phyloP scores from a whole-genome alignment of 78 protist species.

The Creolimax fragrantissima region DNA sequence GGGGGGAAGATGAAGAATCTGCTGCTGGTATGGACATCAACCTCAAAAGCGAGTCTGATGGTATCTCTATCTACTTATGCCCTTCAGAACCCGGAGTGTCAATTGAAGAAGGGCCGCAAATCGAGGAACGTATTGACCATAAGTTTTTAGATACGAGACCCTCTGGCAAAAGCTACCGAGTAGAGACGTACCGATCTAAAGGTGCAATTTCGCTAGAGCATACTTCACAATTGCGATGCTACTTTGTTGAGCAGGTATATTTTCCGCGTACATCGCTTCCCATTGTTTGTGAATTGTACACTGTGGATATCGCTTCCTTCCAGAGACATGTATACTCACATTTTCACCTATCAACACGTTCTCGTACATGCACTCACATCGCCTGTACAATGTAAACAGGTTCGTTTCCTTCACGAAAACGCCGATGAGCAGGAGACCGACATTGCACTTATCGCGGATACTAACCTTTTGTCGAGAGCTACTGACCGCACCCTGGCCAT shows the following conservation, averaged over 20 bases:
- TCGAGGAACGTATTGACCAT: conserved; percentile 18
- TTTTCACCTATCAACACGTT: not conserved
- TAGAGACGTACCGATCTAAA: conserved; percentile 33
- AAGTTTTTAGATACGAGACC: conserved; percentile 1
- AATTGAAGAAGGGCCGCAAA: not conserved
- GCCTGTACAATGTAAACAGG: too few relatives aligned
- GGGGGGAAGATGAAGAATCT: not conserved
- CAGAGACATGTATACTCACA: not conserved
- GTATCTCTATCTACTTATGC: conserved; percentile 19
- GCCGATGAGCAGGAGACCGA: too few relatives aligned
- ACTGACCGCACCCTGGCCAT: not conserved
- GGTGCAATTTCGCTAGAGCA: not conserved
- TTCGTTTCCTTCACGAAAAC: too few relatives aligned
- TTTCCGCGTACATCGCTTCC: not conserved
- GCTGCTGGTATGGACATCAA: not conserved
- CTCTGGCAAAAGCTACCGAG: conserved; percentile 12
- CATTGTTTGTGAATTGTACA: not conserved
- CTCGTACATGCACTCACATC: not conserved
- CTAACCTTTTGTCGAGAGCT: not conserved
- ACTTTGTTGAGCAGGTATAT: not conserved
- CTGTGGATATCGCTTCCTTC: not conserved
- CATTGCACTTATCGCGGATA: too few relatives aligned
- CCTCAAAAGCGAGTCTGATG: conserved; percentile 17
- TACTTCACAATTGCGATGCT: conserved; percentile 15
- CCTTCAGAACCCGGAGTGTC: conserved; percentile 23